phyloP scores from a whole-genome alignment of 768 basidiomycete species.

The Crepidotus variabilis region DNA sequence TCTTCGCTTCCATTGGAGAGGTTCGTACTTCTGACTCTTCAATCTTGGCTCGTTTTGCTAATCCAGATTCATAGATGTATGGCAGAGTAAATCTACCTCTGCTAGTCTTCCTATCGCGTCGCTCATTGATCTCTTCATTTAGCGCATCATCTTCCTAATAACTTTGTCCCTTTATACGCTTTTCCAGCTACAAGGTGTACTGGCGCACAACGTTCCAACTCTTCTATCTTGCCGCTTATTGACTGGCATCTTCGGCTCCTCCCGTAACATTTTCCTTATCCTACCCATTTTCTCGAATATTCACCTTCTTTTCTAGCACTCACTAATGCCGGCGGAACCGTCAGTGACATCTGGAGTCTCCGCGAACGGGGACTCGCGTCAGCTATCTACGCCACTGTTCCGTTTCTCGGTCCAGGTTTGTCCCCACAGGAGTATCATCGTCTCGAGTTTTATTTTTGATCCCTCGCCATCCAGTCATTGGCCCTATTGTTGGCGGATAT shows the following conservation, averaged over 20 bases:
- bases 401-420: slow-evolving; percentile 54
- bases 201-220: slow-evolving; percentile 43
- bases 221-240: slow-evolving; percentile 50
- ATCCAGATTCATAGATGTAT: slow-evolving; percentile 33
- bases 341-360: slow-evolving; percentile 56
- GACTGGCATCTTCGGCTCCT: slow-evolving; percentile 56
- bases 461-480: slow-evolving; percentile 39
- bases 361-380: slow-evolving; percentile 59
- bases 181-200: slow-evolving; percentile 51
- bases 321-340: slow-evolving; percentile 55
- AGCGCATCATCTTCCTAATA: slow-evolving; percentile 53
- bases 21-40: slow-evolving; percentile 23
- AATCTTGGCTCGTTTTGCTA: slow-evolving; percentile 6
- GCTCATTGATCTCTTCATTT: slow-evolving; percentile 1
- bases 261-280: slow-evolving; percentile 31
- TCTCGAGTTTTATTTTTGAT: neutral
- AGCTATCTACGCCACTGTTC: slow-evolving; percentile 54
- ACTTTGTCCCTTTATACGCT: slow-evolving; percentile 47
- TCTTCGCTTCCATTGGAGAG: slow-evolving; percentile 61
- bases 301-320: slow-evolving; percentile 34
- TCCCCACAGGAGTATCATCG: neutral
- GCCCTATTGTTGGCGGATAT: slow-evolving; percentile 67
- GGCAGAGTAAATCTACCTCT: slow-evolving; percentile 37
- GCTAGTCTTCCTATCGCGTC: slow-evolving; percentile 1
- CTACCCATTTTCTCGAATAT: neutral